Conservation (phyloP, 140 eudicot species). For the Anethum foeniculum region DNA sequence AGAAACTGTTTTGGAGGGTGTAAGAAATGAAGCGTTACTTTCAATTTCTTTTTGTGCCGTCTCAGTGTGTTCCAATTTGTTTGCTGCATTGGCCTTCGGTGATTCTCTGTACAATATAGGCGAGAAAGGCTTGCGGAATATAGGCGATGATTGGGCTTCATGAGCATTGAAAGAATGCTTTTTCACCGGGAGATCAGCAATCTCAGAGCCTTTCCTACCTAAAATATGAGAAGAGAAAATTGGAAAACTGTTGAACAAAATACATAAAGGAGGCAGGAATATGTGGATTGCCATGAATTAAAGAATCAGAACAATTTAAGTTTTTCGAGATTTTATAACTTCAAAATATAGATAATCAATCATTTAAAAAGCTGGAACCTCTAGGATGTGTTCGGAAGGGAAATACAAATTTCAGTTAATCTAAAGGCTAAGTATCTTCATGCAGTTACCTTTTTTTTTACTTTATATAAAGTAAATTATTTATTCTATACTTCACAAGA, state of each 20-base stretch:
- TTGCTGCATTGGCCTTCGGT: slow-evolving; percentile 36
- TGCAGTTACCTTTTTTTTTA: not conserved
- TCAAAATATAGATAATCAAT: not conserved
- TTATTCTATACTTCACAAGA: not conserved
- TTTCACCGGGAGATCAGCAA: slow-evolving; percentile 51
- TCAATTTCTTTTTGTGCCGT: slow-evolving; percentile 33
- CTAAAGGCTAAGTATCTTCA: not conserved
- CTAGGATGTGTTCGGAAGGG: not conserved
- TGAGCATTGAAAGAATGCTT: slow-evolving; percentile 37
- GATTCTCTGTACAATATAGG: slow-evolving; percentile 70
- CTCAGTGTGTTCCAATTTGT: slow-evolving; percentile 49
- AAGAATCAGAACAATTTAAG: not conserved
- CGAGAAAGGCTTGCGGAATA: slow-evolving; percentile 77
- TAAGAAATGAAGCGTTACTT: slow-evolving; percentile 31
- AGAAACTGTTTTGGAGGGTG: slow-evolving; percentile 52
- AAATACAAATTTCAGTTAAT: not conserved
- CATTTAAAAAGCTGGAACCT: not conserved
- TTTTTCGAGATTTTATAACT: not conserved
- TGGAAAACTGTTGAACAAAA: not conserved
- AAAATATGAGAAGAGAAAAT: slow-evolving; percentile 1
- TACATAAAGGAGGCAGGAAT: not conserved
- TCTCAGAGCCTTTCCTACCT: slow-evolving; percentile 78
- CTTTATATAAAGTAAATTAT: not conserved
- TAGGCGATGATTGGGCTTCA: slow-evolving; percentile 37
- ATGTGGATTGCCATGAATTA: not conserved